Evolutionary conservation across 2,329 filamentous ascomycete species (phyloP), one percentile per base, ranked within the genome.

Genomic region (Xylaria sp.): DNA sequence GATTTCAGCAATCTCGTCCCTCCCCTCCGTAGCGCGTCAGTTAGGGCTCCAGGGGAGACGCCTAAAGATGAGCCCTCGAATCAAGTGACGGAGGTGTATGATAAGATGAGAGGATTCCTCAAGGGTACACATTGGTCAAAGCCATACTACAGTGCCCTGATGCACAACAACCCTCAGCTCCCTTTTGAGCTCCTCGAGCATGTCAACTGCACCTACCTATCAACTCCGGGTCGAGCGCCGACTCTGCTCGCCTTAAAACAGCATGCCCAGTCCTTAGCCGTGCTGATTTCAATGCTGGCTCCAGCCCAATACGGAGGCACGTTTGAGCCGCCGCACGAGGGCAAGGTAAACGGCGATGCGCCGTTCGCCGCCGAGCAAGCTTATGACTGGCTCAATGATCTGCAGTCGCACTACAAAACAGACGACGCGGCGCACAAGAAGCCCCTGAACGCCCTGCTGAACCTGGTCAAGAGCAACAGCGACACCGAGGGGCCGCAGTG

Each of bases 201-300:
- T 63, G 73, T 84, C 62, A 85, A 83, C 71, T 86, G 83, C 71
- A 75, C 76, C 59, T 85, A 84, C 65, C 73, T 86, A 46, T 85
- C 83, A 2, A 83, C 80, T 1, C 71, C 73, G 10, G 79, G 78
- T 3, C 69, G 73, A 4, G 72, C 81, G 2, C 82, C 83, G 1
- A 85, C 82, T 0, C 73, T 86, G n/a, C 72, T 80, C 1, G 75
- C 81, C 1, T 75, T 86, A 42, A 86, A 86, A 70, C 79, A 83
- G 66, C 83, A 86, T 63, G 81, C 82, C 0, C 83, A 85, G 57
- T 79, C 80, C n/a, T 76, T 86, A 13, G 72, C 75, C 39, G 75
- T 79, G 11, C 74, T 86, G 52, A 83, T 86, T 62, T 75, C 75
- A 2, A 71, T 74, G 48, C 70, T 85, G 9, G 75, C 74, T 2